Conservation (phyloP, 2,329 filamentous ascomycete genomes). For the Botrytis deweyae region DNA sequence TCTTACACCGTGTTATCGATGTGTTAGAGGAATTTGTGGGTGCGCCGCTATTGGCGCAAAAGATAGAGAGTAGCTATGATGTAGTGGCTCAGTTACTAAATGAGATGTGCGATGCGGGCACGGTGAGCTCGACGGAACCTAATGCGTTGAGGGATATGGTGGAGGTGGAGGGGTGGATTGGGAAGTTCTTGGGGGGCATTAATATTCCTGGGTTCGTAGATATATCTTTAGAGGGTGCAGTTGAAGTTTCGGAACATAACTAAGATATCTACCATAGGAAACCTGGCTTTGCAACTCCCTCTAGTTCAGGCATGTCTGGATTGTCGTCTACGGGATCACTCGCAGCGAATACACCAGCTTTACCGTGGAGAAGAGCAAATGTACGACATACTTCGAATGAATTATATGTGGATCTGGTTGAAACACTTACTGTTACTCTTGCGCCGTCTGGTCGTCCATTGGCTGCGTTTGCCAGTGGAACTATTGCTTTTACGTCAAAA, state of each 20-base stretch:
- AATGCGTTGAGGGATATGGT: conserved; percentile 90
- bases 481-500: conserved; percentile 91
- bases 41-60: conserved; percentile 77
- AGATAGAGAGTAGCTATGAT: conserved; percentile 89
- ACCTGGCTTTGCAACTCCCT: conserved; percentile 35
- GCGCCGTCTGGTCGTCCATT: conserved; percentile 87
- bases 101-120: conserved; percentile 94
- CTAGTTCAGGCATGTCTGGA: conserved; percentile 37
- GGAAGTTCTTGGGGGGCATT: conserved; percentile 84
- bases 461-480: conserved; percentile 84
- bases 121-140: conserved; percentile 85
- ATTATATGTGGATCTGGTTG: conserved; percentile 92
- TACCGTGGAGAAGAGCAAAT: conserved; percentile 89
- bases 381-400: conserved; percentile 97
- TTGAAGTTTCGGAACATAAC: neutral
- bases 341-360: conserved; percentile 50
- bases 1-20: conserved; percentile 90
- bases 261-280: conserved; percentile 29
- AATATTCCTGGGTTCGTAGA: conserved; percentile 68
- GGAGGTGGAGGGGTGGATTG: conserved; percentile 86
- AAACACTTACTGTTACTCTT: conserved; percentile 82
- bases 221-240: neutral
- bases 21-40: conserved; percentile 92
- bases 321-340: conserved; percentile 38
- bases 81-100: conserved; percentile 87